Evolutionary conservation across 139 green algal genomes (phyloP), one percentile per base, ranked within the genome.

Genomic region (Helicosporidium sp.): DNA sequence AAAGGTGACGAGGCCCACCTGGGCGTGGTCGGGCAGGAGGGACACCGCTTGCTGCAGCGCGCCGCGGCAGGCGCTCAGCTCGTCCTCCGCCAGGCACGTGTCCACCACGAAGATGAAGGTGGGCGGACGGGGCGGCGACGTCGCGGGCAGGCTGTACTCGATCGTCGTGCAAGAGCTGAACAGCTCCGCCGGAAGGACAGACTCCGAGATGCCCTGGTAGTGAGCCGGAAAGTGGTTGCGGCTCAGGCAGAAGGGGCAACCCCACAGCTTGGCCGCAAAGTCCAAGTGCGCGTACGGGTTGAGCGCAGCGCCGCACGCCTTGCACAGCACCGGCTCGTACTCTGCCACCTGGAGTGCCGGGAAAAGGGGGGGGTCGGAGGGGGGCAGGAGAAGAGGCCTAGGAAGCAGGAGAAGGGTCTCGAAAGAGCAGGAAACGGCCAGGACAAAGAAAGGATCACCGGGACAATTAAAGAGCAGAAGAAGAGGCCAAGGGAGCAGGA

Each of bases 201-300:
- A 60, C 64, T 93, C 54, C 20, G 54, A 55, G n/a, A 49, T 52
- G 18, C 26, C 13, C 6, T 44, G 46, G 69, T 97, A 96, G 63
- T 96, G 84, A 5, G 85, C 53, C 17, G 87, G 87, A 60, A 97
- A 96, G 55, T 94, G 84, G 69, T 95, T 97, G 43, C 86, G 75
- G 7, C 63, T 72, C 55, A 84, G 75, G 70, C 88, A 97, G 45
- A 97, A 80, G 20, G 88, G 85, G 66, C 91, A 98, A 44, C 84
- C 83, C 90, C 91, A 98, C 13, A 94, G 61, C 44, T 86, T 87
- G 26, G 57, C 68, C 43, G 69, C 60, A 62, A 85, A 99, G 67
- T 99, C 89, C 5, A 93, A 74, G 1, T 52, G 56, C 0, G 81
- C 78, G 55, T 87, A 94, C 1, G 87, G 83, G 70, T 96, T 99